These are phyloP conservation scores for Neospermospora avenae DNA, from an alignment of 2,329 filamentous ascomycete genomes.

Conservation along the genomic window DNA sequence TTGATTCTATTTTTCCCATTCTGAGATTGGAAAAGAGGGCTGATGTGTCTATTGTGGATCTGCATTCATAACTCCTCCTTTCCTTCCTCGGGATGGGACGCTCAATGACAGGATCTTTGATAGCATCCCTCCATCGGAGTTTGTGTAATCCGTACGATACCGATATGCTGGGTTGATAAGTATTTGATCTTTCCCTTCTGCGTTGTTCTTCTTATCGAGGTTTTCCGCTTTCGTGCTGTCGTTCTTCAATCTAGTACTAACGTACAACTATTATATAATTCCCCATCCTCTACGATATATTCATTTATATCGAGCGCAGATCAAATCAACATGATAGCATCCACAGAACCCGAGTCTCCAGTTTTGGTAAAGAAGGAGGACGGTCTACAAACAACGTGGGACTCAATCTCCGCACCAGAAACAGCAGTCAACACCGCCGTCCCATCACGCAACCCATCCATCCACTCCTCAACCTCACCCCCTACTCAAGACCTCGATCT, in stretches of 20 bases:
- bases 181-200: not conserved
- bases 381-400: not conserved
- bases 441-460: constrained; percentile 7
- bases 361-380: not conserved
- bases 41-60: not conserved
- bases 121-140: not conserved
- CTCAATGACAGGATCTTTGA: not conserved
- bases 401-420: constrained; percentile 2
- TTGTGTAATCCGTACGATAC: not conserved
- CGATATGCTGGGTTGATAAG: not conserved
- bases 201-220: not conserved
- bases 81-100: not conserved
- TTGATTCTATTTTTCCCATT: not conserved
- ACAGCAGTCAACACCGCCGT: constrained; percentile 18
- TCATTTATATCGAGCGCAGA: not conserved
- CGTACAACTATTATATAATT: too few relatives aligned
- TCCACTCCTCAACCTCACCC: not conserved
- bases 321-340: constrained; percentile 5
- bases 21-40: not conserved
- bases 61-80: not conserved
- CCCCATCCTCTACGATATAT: not conserved
- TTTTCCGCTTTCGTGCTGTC: not conserved
- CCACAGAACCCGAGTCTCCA: not conserved
- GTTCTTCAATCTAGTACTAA: not conserved
- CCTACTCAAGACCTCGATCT: not conserved